phyloP scores from a whole-genome alignment of 306 rosid genomes.

The Cyclanthera cordifolia region DNA sequence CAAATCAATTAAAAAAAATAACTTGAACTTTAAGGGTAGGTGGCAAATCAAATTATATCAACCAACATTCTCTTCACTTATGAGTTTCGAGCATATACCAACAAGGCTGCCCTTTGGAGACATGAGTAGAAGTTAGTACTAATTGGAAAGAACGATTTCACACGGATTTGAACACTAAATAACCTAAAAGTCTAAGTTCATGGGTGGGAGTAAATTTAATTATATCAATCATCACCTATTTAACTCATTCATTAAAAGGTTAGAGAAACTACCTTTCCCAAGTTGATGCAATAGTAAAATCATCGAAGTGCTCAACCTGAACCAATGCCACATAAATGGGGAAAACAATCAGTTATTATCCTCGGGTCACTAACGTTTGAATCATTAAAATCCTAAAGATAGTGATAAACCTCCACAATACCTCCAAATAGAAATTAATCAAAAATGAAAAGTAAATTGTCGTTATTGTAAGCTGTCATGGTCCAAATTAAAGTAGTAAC shows the following conservation, averaged over 20 bases:
- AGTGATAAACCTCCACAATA: not conserved
- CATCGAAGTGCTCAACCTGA: constrained; percentile 93
- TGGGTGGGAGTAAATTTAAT: too few species aligned
- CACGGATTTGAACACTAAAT: too few species aligned
- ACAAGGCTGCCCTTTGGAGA: too few species aligned
- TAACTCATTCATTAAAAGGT: not conserved
- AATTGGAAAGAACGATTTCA: too few species aligned
- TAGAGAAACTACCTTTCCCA: constrained; percentile 72
- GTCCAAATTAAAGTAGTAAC: not conserved
- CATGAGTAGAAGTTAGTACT: too few species aligned
- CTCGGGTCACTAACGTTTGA: not conserved
- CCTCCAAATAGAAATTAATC: not conserved
- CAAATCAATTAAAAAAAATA: too few species aligned
- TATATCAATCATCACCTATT: too few species aligned
- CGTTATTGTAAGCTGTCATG: not conserved
- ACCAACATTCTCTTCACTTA: too few species aligned
- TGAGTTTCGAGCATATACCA: too few species aligned
- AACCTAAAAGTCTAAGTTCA: too few species aligned
- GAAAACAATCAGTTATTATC: not conserved
- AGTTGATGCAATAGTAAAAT: constrained; percentile 88
- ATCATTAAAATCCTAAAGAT: not conserved
- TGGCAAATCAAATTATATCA: too few species aligned
- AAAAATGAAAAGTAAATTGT: not conserved
- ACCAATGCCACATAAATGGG: not conserved
- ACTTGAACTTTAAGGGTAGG: too few species aligned